Conservation (phyloP, 352 stramenopile species). For the Phytopythium litorale region DNA sequence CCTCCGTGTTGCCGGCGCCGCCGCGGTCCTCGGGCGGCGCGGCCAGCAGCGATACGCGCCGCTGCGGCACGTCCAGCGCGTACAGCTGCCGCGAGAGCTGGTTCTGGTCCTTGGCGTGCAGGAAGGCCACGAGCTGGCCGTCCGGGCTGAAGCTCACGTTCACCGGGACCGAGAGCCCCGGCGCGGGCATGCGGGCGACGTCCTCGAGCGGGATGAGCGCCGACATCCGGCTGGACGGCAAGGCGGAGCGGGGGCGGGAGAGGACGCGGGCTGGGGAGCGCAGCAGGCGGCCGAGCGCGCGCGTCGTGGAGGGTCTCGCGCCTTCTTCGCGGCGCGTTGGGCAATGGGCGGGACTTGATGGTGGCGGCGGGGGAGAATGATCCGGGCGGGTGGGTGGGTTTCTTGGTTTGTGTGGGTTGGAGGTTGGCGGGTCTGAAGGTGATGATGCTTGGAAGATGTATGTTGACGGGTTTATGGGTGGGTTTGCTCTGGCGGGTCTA, state of each 20-base stretch:
- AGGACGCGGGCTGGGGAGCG: too few species aligned
- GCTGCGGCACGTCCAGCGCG: conserved; percentile 61
- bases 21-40: conserved; percentile 39
- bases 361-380: neutral
- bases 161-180: conserved; percentile 71
- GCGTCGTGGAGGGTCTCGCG: neutral
- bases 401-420: neutral
- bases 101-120: conserved; percentile 80
- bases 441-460: neutral
- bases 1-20: conserved; percentile 77
- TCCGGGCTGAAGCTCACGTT: conserved; percentile 86
- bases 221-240: neutral
- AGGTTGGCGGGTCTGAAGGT: neutral
- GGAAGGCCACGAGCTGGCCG: conserved; percentile 77
- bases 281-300: neutral
- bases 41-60: conserved; percentile 55
- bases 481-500: neutral
- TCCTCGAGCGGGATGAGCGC: conserved; percentile 77
- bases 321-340: neutral
- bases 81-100: conserved; percentile 84
- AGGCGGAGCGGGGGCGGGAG: neutral
- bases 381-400: neutral
- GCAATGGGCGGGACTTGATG: neutral
- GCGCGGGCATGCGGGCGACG: conserved; percentile 84
- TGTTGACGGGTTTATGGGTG: neutral